Evolutionary conservation across 371 early-diverging fungal genomes (phyloP).

Genomic region (Mucor lusitanicus): DNA sequence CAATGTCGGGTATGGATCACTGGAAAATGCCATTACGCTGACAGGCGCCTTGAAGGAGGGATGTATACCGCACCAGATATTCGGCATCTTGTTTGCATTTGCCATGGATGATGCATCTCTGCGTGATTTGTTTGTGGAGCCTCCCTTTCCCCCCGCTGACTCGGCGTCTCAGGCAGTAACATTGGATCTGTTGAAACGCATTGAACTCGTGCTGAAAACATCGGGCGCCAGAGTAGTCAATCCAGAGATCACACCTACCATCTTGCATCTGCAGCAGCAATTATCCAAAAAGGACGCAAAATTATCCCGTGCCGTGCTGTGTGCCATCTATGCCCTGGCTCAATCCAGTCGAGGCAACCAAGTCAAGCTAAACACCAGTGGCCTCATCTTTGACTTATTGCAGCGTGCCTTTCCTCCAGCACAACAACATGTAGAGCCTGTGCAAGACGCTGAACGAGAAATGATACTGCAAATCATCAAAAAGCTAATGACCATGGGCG

Average conservation of each 20-base stretch:
- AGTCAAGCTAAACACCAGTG: constrained; percentile 61
- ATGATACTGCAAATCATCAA: constrained; percentile 55
- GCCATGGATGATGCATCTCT: constrained; percentile 56
- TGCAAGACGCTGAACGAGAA: constrained; percentile 24
- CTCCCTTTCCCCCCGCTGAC: background rate
- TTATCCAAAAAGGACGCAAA: constrained; percentile 33
- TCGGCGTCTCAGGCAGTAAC: background rate
- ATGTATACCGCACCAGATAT: constrained; percentile 42
- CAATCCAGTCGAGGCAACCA: constrained; percentile 66
- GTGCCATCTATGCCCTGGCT: constrained; percentile 51
- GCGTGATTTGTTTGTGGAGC: constrained; percentile 45
- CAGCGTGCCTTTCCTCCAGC: constrained; percentile 31
- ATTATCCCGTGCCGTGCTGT: constrained; percentile 47
- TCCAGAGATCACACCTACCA: constrained; percentile 59
- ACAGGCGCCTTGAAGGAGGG: constrained; percentile 56
- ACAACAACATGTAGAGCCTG: background rate
- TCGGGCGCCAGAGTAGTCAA: constrained; percentile 41
- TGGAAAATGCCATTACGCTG: constrained; percentile 63
- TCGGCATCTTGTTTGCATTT: constrained; percentile 68
- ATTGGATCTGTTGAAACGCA: background rate
- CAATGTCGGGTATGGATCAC: constrained; percentile 56
- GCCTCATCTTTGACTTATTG: constrained; percentile 54
- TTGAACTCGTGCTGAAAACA: constrained; percentile 34
- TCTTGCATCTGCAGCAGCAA: constrained; percentile 52
- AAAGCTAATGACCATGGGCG: constrained; percentile 65